Percentiles rank a stretch among this genome's conserved stretches.
These are phyloP conservation scores for Colletotrichum musicola DNA, from an alignment of 2,329 filamentous ascomycete genomes.

Conservation along the genomic window DNA sequence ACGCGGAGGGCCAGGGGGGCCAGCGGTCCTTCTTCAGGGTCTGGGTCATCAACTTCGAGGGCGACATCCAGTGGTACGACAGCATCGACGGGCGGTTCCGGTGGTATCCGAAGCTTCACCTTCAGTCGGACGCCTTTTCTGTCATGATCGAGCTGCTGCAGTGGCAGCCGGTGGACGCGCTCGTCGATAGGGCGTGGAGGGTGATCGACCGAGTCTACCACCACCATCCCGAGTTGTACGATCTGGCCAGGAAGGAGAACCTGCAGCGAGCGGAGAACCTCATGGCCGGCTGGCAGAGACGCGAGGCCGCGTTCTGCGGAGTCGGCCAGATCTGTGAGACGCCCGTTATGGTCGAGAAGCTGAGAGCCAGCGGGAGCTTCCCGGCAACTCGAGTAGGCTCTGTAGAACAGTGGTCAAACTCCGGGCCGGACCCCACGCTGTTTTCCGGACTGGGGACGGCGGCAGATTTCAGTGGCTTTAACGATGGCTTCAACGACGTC, in stretches of 20 bases:
- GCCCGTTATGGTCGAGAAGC: conserved; percentile 59
- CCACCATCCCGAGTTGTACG: conserved; percentile 63
- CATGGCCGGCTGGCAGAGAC: conserved; percentile 64
- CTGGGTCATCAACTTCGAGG: conserved; percentile 61
- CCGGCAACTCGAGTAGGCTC: neutral
- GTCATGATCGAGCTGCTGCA: conserved; percentile 68
- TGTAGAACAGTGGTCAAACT: neutral
- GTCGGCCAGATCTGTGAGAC: conserved; percentile 53
- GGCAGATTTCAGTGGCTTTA: neutral
- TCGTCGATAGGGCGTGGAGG: conserved; percentile 67
- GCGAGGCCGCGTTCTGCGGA: conserved; percentile 56
- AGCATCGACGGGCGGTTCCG: conserved; percentile 60
- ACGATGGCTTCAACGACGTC: neutral
- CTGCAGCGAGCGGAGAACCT: conserved; percentile 59
- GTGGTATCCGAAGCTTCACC: conserved; percentile 67
- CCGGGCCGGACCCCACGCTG: neutral
- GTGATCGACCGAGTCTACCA: conserved; percentile 60
- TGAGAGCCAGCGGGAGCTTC: conserved; percentile 52
- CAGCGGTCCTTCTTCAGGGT: conserved; percentile 69
- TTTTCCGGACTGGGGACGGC: neutral
- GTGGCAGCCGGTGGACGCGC: conserved; percentile 57
- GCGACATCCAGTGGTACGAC: conserved; percentile 59
- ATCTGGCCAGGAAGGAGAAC: conserved; percentile 59
- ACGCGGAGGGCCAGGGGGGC: conserved; percentile 60
- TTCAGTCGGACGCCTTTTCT: conserved; percentile 67